Evolutionary conservation across 257 asterid species (phyloP), one percentile per base, ranked within the genome.

Genomic region (Oldenlandia corymbosa): DNA sequence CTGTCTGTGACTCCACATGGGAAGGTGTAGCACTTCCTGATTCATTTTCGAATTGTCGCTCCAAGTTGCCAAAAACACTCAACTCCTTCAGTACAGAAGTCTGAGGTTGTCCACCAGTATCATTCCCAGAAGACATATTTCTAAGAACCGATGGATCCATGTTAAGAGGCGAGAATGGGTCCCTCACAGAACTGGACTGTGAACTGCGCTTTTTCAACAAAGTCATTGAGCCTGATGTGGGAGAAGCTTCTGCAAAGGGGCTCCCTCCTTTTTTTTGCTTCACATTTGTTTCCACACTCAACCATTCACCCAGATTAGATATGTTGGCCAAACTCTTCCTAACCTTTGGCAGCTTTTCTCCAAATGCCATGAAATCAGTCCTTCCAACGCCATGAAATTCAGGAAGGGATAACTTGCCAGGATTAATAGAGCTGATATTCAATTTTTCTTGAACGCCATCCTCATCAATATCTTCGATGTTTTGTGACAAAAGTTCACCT

Each of bases 391-490:
- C 78, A 60, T 64, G 78, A 42, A 69, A 73, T 39, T 77, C 84
- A 62, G 86, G 78, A 46, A 75, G 67, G 61, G 48, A 41, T 42
- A 81, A 80, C 55, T 69, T 79, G 50, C 74, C 81, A 49, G 45
- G 58, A 69, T 84, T 90, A 74, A 85, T 79, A 74, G 96, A 84
- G 54, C 78, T 82, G 76, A 89, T 75, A 43, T 84, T 77, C 73
- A 93, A 75, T 42, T 69, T 75, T 66, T 90, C 90, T 74, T 87
- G 97, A 81, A 93, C 90, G 62, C 88, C 81, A 41, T 82, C 79
- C 17, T 79, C 91, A 5, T 84, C 87, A 72, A 90, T 73, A 72
- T 82, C 96, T 72, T 81, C 83, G 49, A 17, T 60, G 66, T 70
- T 69, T 67, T 70, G 59, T 41, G 88, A 81, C 45, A 87, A 65